A percentile compares a stretch with the other conserved stretches of the same genome.
These are phyloP conservation scores for Microcyclospora tardicrescens DNA, from an alignment of 2,329 filamentous ascomycete species.

Conservation along the genomic window DNA sequence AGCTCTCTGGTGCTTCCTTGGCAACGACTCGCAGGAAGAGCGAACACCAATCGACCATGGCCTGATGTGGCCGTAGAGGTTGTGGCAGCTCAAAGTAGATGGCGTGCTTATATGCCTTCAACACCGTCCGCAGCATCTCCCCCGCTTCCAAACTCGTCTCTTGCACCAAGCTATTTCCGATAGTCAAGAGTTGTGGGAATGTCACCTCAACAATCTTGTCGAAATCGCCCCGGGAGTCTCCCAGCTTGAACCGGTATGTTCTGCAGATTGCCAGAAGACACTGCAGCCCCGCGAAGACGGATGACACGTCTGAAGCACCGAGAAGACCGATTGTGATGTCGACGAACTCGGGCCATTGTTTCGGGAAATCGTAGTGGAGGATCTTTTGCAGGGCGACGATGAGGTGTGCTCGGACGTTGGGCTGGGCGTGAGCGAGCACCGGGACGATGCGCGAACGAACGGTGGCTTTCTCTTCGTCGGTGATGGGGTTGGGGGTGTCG, in stretches of 20 bases:
- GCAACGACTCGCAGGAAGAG: conserved; percentile 83
- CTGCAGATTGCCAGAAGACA: conserved; percentile 90
- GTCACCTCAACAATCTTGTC: conserved; percentile 86
- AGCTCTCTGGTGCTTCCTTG: conserved; percentile 66
- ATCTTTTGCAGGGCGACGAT: conserved; percentile 93
- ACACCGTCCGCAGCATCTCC: conserved; percentile 87
- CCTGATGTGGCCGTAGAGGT: conserved; percentile 63
- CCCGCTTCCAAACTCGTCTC: conserved; percentile 89
- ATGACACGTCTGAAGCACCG: conserved; percentile 70
- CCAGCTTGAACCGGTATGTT: conserved; percentile 86
- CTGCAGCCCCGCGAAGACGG: conserved; percentile 85
- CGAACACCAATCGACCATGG: conserved; percentile 91
- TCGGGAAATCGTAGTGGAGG: conserved; percentile 87
- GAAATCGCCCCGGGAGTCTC: conserved; percentile 71
- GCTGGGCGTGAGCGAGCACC: conserved; percentile 60
- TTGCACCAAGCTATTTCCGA: conserved; percentile 78
- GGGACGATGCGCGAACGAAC: conserved; percentile 83
- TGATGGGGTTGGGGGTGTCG: conserved; percentile 50
- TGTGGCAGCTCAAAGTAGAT: conserved; percentile 82
- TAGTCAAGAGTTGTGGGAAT: conserved; percentile 74
- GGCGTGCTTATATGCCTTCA: conserved; percentile 97
- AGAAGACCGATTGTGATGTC: conserved; percentile 83
- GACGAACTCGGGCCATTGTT: conserved; percentile 88
- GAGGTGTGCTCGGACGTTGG: conserved; percentile 79
- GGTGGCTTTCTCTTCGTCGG: conserved; percentile 76